These are phyloP conservation scores for Lolium rigidum DNA, from an alignment of 176 grass and related monocot genomes.

Conservation along the genomic window DNA sequence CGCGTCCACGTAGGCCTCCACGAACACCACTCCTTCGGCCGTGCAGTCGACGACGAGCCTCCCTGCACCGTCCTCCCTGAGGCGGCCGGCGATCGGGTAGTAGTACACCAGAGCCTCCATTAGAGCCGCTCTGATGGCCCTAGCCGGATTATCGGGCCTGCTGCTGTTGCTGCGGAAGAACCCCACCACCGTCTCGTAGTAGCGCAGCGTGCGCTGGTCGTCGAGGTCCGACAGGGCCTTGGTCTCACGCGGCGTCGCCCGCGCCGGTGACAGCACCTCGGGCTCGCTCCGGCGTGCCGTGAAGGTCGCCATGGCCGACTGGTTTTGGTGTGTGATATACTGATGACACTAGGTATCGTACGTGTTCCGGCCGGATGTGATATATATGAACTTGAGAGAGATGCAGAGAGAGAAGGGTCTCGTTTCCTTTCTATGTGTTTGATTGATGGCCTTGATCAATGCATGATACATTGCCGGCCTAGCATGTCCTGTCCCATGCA, in stretches of 20 bases:
- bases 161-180: conserved; percentile 34
- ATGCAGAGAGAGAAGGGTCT: too few species aligned
- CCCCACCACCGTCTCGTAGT: conserved; percentile 45
- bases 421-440: too few species aligned
- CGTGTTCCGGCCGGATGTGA: neutral
- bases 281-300: conserved; percentile 31
- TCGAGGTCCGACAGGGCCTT: conserved; percentile 44
- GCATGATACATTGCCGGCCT: neutral
- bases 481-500: neutral
- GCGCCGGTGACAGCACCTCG: conserved; percentile 32
- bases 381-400: neutral
- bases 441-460: neutral
- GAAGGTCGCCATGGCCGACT: conserved; percentile 29
- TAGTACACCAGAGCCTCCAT: conserved; percentile 54
- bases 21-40: conserved; percentile 64
- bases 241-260: conserved; percentile 28
- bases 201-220: conserved; percentile 51
- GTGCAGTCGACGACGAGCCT: conserved; percentile 67
- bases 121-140: conserved; percentile 36
- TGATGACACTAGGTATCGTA: neutral
- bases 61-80: conserved; percentile 38
- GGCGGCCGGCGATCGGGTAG: conserved; percentile 68
- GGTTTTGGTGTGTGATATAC: neutral
- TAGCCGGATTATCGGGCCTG: conserved; percentile 17
- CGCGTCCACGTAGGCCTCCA: conserved; percentile 56